A percentile compares a stretch with the other conserved stretches of the same genome.
phyloP scores from a whole-genome alignment of 176 grass and related monocot genomes.

The barley (Hordeum vulgare) region DNA sequence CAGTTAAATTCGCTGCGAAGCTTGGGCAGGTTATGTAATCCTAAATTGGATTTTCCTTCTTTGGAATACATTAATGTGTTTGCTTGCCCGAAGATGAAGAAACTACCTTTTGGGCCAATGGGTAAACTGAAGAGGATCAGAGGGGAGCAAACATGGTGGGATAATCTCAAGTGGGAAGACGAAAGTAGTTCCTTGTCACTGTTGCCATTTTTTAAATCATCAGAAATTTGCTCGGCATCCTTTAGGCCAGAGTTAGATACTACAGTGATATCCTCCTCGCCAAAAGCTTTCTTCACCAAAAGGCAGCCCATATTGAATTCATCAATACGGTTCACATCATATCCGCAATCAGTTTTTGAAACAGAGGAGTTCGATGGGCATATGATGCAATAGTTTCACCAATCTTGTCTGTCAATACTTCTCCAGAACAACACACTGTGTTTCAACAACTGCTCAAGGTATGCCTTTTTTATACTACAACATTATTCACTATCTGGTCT shows the following conservation, averaged over 20 bases:
- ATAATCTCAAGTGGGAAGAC: conserved; percentile 25
- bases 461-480: no score
- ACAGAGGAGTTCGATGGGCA: neutral
- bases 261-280: conserved; percentile 11
- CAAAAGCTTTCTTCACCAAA: conserved; percentile 30
- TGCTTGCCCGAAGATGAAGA: conserved; percentile 23
- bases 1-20: conserved; percentile 17
- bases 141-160: conserved; percentile 36
- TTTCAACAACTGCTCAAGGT: no score
- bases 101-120: neutral
- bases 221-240: neutral
- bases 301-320: conserved; percentile 13
- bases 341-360: conserved; percentile 5
- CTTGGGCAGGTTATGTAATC: conserved; percentile 14
- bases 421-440: neutral
- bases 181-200: neutral
- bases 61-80: conserved; percentile 34
- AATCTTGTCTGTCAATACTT: neutral
- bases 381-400: neutral
- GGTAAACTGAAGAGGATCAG: conserved; percentile 23
- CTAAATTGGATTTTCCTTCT: conserved; percentile 15
- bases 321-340: conserved; percentile 5
- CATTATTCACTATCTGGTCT: no score
- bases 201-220: conserved; percentile 2
- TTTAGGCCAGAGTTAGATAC: conserved; percentile 14